Evolutionary conservation across 805 yeast genomes (phyloP), one percentile per base, ranked within the genome.

Genomic region (Scheffersomyces amazonensis): DNA sequence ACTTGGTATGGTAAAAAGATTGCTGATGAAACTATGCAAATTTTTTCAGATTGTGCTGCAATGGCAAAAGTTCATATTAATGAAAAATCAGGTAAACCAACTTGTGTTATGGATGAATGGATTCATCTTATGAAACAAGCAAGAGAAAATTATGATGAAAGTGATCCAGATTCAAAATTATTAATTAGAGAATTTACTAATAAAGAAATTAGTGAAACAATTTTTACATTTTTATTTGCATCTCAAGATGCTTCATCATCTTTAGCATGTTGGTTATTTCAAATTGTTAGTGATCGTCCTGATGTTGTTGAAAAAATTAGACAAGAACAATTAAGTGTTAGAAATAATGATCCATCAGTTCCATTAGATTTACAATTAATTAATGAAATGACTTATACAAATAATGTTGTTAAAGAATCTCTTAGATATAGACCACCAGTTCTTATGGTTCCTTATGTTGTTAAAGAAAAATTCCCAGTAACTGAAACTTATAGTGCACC

Each of bases 191-290:
- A 84, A 46, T 93, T 93, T 67, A 66, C 89, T 40, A 80, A 90
- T 70, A 83, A 75, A 63, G 99, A 93, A 65, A 91, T 93, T 53
- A 86, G 96, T 16, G 98, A 93, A 71, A 95, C 96, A 39, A 80
- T 93, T 46, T 93, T 93, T 77, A 93, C 99, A 11, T 93, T 93
- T 65, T 71, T 93, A 62, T 93, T 93, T 64, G 99, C 99, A 5
- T 86, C 96, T 4, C 99, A 93, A 69, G 99, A 93, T 66, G 99
- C 99, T 17, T 86, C 96, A 6, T 89, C 97, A 1, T 87, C 97
- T 3, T 81, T 95, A 51, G 93, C 96, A 46, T 91, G 98, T 66
- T 93, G 99, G 99, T 74, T 93, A 55, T 93, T 91, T 80, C 99
- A 93, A 73, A 78, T 89, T 52, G 82, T 89, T 40, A 90, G 96